phyloP scores from a whole-genome alignment of 176 grass and related monocot genomes.

The Panicum miliaceum region DNA sequence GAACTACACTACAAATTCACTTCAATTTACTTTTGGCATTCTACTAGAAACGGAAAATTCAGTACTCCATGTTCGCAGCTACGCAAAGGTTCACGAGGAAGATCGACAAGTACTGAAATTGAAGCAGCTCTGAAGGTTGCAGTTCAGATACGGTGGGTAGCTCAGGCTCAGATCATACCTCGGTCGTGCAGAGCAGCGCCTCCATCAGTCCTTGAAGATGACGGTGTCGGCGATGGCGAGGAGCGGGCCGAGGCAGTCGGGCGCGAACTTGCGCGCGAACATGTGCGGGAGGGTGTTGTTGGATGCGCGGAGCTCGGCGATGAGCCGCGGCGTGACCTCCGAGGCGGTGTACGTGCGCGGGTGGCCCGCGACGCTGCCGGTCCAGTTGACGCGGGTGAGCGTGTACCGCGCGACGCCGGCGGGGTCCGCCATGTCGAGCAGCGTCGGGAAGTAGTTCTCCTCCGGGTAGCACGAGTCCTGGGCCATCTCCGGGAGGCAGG shows the following conservation, averaged over 20 bases:
- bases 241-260: constrained; percentile 70
- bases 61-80: neutral
- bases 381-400: constrained; percentile 89
- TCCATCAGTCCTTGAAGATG: constrained; percentile 66
- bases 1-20: neutral
- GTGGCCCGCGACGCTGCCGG: constrained; percentile 75
- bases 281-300: constrained; percentile 49
- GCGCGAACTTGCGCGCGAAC: constrained; percentile 91
- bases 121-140: neutral
- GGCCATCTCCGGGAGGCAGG: constrained; percentile 54
- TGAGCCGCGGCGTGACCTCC: constrained; percentile 59
- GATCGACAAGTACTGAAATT: neutral
- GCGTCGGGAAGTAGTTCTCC: constrained; percentile 95
- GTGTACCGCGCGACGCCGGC: constrained; percentile 65
- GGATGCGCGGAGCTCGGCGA: constrained; percentile 50
- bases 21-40: neutral
- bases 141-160: neutral
- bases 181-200: neutral
- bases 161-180: constrained; percentile 26
- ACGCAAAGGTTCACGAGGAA: neutral
- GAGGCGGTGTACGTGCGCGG: constrained; percentile 57
- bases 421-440: constrained; percentile 82
- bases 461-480: constrained; percentile 75
- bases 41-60: neutral
- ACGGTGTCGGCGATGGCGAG: constrained; percentile 66